Conservation (phyloP, 768 basidiomycete genomes). For the Tylopilus plumbeoviolaceoides region DNA sequence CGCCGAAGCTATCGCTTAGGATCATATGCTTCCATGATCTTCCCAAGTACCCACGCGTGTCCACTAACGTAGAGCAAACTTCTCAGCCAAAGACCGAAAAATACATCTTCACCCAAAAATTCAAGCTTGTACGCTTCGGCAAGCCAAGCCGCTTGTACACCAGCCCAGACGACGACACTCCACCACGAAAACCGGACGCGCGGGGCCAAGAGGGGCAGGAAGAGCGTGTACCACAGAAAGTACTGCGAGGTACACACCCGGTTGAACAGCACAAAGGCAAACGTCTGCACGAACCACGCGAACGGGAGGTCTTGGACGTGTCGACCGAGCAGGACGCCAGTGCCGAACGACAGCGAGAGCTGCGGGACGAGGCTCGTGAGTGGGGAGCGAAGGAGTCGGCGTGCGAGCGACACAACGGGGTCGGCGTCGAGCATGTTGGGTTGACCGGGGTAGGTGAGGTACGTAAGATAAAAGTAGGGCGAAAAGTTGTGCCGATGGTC, state of each 20-base stretch:
- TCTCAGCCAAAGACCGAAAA: conserved; percentile 71
- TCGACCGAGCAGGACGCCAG: conserved; percentile 70
- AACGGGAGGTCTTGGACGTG: conserved; percentile 61
- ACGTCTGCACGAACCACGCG: conserved; percentile 90
- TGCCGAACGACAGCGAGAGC: conserved; percentile 62
- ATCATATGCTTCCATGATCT: conserved; percentile 51
- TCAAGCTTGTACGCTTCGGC: conserved; percentile 88
- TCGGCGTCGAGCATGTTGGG: conserved; percentile 11
- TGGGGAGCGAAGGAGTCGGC: conserved; percentile 58
- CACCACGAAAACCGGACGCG: conserved; percentile 49
- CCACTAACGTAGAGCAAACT: conserved; percentile 70
- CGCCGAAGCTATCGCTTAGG: neutral
- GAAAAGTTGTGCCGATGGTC: conserved; percentile 99
- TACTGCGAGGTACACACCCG: conserved; percentile 99
- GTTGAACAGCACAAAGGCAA: conserved; percentile 91
- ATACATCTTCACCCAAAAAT: conserved; percentile 75
- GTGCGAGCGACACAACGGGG: conserved; percentile 33
- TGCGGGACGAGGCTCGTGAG: conserved; percentile 84
- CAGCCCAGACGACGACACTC: conserved; percentile 62
- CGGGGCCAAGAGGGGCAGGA: conserved; percentile 80
- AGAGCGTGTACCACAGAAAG: conserved; percentile 93
- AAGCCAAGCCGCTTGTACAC: conserved; percentile 84
- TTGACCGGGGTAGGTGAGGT: conserved; percentile 69
- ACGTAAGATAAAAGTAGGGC: conserved; percentile 93
- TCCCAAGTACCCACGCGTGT: conserved; percentile 76